phyloP scores from a whole-genome alignment of 2,329 filamentous ascomycete species.

The Harringtonia lauricola region DNA sequence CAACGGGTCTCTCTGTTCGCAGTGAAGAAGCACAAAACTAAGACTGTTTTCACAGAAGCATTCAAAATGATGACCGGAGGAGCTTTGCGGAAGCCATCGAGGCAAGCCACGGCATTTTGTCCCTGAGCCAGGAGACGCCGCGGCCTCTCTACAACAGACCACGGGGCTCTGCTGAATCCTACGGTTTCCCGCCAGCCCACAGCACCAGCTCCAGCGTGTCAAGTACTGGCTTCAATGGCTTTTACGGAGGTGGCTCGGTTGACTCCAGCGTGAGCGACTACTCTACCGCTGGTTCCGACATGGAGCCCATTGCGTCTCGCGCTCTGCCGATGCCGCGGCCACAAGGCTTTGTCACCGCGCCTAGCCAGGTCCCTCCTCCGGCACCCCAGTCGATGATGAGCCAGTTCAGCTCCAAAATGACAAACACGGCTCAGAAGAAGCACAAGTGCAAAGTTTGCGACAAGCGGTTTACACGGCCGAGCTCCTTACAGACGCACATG shows the following conservation, averaged over 20 bases:
- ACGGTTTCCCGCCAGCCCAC: slow-evolving; percentile 79
- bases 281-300: slow-evolving; percentile 78
- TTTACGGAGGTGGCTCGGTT: slow-evolving; percentile 74
- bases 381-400: slow-evolving; percentile 97
- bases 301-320: slow-evolving; percentile 69
- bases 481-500: slow-evolving; percentile 93
- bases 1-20: no score
- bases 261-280: slow-evolving; percentile 85
- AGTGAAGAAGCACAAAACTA: no score
- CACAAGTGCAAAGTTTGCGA: slow-evolving; percentile 99
- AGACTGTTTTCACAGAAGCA: slow-evolving; percentile 30
- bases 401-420: slow-evolving; percentile 94
- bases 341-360: slow-evolving; percentile 38
- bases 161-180: slow-evolving; percentile 71
- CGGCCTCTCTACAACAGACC: slow-evolving; percentile 72
- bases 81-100: slow-evolving; percentile 85
- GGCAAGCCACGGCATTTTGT: slow-evolving; percentile 87
- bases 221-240: slow-evolving; percentile 60
- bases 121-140: slow-evolving; percentile 90
- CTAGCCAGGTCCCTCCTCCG: slow-evolving; percentile 47
- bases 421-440: slow-evolving; percentile 95
- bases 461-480: slow-evolving; percentile 90
- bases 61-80: slow-evolving; percentile 44
- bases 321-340: slow-evolving; percentile 83
- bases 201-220: slow-evolving; percentile 88